A percentile compares a stretch with the other conserved stretches of the same genome.
Conservation (phyloP, 2,329 filamentous ascomycete genomes). For the Fusarium austroafricanum region DNA sequence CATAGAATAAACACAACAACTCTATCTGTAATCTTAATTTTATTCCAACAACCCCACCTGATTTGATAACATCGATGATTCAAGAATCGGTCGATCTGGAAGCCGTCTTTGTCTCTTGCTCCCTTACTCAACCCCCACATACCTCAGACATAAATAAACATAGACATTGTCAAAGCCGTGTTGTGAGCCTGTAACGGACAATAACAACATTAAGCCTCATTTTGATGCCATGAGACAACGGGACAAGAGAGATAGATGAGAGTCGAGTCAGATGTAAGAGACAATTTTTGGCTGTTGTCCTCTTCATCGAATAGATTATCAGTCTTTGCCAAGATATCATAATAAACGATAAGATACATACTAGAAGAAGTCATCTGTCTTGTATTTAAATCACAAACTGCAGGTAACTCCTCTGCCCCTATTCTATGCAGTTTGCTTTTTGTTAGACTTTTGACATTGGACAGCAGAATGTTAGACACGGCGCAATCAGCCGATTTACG, state of each 20-base stretch:
- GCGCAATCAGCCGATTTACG: too few relatives aligned
- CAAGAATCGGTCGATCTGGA: constrained; percentile 28
- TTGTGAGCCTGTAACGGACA: not conserved
- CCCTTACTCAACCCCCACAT: constrained; percentile 21
- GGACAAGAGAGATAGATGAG: not conserved
- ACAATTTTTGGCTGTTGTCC: not conserved
- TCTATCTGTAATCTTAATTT: not conserved
- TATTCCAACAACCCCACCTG: not conserved
- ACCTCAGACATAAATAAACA: constrained; percentile 4
- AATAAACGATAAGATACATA: too few relatives aligned
- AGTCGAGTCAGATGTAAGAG: too few relatives aligned
- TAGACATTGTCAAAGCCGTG: not conserved
- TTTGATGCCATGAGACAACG: constrained; percentile 17
- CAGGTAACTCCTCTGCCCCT: too few relatives aligned
- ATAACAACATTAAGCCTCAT: constrained; percentile 21
- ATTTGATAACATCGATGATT: constrained; percentile 1
- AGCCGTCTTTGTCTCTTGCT: constrained; percentile 15
- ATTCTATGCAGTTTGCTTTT: too few relatives aligned
- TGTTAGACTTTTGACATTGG: too few relatives aligned
- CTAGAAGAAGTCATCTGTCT: too few relatives aligned
- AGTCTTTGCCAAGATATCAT: not conserved
- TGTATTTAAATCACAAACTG: too few relatives aligned
- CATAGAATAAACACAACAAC: not conserved
- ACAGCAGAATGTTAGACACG: too few relatives aligned
- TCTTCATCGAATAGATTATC: not conserved